A percentile compares a stretch with the other conserved stretches of the same genome.
Conservation (phyloP, 2,329 filamentous ascomycete species). For the Cercospora zeae-maydis region DNA sequence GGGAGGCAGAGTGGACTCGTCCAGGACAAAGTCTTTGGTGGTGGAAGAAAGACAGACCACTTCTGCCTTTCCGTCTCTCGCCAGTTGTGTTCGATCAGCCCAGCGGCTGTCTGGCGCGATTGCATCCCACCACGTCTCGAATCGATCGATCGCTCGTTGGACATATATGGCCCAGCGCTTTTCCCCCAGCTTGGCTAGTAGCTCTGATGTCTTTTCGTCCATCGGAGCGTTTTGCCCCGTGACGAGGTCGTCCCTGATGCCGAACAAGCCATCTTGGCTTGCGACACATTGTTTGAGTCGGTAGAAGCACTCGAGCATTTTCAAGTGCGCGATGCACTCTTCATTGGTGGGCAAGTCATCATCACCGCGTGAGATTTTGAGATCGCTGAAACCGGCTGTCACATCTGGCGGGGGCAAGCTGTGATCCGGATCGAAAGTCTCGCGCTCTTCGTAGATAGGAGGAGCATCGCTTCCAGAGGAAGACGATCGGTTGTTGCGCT, state of each 20-base stretch:
- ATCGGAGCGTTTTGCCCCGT: constrained; percentile 29
- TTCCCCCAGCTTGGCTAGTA: constrained; percentile 58
- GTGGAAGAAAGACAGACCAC: constrained; percentile 15
- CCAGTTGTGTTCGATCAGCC: constrained; percentile 12
- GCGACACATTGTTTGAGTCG: constrained; percentile 64
- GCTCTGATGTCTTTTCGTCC: constrained; percentile 31
- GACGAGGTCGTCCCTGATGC: constrained; percentile 46
- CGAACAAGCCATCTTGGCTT: constrained; percentile 64
- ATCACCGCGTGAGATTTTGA: constrained; percentile 33
- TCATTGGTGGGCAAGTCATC: constrained; percentile 45
- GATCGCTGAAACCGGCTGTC: constrained; percentile 31
- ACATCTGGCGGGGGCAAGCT: constrained; percentile 27
- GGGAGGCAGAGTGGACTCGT: constrained; percentile 26
- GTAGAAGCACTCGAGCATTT: constrained; percentile 66
- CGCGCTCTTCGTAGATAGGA: constrained; percentile 24
- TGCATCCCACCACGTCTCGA: constrained; percentile 61
- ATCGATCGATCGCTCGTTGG: constrained; percentile 64
- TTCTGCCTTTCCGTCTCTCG: constrained; percentile 16
- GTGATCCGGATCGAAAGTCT: constrained; percentile 27
- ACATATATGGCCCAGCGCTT: constrained; percentile 72
- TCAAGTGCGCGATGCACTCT: constrained; percentile 69
- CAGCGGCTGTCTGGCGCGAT: constrained; percentile 29
- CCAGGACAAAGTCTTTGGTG: constrained; percentile 1
- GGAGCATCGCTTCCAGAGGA: constrained; percentile 21
- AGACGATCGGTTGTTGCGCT: constrained; percentile 16